phyloP scores from a whole-genome alignment of 169 alveolate genomes.

The Cyclospora cayetanensis region DNA sequence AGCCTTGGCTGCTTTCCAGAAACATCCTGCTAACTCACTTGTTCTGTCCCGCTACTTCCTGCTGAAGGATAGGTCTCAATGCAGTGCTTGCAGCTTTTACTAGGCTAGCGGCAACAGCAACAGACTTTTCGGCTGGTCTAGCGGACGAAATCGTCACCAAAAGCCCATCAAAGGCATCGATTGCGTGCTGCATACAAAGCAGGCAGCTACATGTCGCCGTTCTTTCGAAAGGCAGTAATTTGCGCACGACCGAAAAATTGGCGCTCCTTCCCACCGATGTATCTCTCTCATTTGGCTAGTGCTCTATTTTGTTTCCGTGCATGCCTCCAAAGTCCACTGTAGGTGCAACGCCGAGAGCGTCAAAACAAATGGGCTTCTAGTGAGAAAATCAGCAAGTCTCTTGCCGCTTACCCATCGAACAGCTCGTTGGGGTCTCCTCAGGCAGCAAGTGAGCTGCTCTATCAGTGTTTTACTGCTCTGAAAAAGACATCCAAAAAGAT shows the following conservation, averaged over 20 bases:
- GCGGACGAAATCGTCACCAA: slow-evolving; percentile 16
- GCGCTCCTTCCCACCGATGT: too few relatives aligned
- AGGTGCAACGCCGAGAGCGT: too few relatives aligned
- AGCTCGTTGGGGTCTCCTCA: slow-evolving; percentile 51
- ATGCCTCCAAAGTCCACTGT: too few relatives aligned
- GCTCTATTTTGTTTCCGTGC: too few relatives aligned
- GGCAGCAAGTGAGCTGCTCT: slow-evolving; percentile 44
- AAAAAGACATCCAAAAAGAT: background rate
- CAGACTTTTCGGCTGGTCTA: background rate
- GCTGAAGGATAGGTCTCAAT: slow-evolving; percentile 28
- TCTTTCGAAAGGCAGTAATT: too few relatives aligned
- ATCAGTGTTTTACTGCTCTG: slow-evolving; percentile 53
- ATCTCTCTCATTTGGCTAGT: too few relatives aligned
- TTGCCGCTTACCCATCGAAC: slow-evolving; percentile 26
- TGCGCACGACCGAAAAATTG: too few relatives aligned
- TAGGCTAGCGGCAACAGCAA: slow-evolving; percentile 48
- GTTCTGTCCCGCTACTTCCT: slow-evolving; percentile 35
- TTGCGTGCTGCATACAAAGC: slow-evolving; percentile 63
- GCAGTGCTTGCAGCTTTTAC: slow-evolving; percentile 13
- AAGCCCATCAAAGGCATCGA: slow-evolving; percentile 4
- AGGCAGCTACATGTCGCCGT: too few relatives aligned
- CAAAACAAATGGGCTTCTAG: too few relatives aligned
- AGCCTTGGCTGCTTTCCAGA: background rate
- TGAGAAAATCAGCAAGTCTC: too few relatives aligned
- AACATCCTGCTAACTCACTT: background rate